Evolutionary conservation across 164 flowering plant species (phyloP), one percentile per base, ranked within the genome.

Genomic region (Piper longum): DNA sequence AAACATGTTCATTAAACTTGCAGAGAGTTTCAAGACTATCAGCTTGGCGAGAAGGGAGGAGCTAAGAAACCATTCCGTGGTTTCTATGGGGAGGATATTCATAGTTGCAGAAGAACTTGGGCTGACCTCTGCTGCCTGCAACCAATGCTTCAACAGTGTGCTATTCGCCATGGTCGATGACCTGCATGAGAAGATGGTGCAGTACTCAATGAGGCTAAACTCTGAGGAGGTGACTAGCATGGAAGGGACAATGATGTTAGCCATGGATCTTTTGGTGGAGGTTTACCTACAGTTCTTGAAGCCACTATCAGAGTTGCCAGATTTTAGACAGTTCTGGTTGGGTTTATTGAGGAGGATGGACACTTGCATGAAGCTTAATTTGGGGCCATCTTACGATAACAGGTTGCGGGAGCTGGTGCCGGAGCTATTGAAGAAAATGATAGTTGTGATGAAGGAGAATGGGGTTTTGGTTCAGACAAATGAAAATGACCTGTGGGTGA

Each of bases 81-180:
- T 58, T 14, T 67, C 88, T 19, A 76, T 93, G 9, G 76, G 74
- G 41, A 79, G 63, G 66, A 74, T 83, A 77, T 86, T 90, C 65
- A 40, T n/a, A 2, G 45, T 78, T 11, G 93, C 88, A 4, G 86
- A 84, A 41, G 87, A 80, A 2, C 74, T 95, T 39, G 86, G 72
- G 1, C 74, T 90, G 64, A 78, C 84, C 0, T 66, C 97, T 4
- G 41, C 67, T 2, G 75, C 68, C 63, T 78, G 87, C 26, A 75
- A 82, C 0, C 78, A 71, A 67, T 76, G 81, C 64, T 80, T 90
- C 58, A 84, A 87, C 76, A 73, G 69, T 7, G 79, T 91, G 58
- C 72, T 90, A 7, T 90, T 91, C 55, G 87, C 97, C 0, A 88
- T 86, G 96, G 88, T 91, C 4, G 99, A 91, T 63, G 97, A 95